A percentile compares a stretch with the other conserved stretches of the same genome.
phyloP scores from a whole-genome alignment of 2,329 filamentous ascomycete genomes.

The Clonostachys chloroleuca region DNA sequence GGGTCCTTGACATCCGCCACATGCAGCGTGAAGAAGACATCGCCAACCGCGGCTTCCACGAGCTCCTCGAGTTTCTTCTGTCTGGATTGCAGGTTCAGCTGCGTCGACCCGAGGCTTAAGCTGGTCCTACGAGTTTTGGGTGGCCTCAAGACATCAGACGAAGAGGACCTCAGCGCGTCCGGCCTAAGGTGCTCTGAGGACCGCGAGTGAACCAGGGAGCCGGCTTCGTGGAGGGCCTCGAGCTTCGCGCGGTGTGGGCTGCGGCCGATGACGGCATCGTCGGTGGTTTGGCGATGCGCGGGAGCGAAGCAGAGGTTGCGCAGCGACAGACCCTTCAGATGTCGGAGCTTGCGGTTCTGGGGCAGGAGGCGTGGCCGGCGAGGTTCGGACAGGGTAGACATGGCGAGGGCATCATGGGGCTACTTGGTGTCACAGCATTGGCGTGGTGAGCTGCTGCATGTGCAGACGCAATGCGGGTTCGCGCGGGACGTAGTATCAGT shows the following conservation, averaged over 20 bases:
- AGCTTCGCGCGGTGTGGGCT: constrained; percentile 66
- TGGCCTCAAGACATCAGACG: constrained; percentile 3
- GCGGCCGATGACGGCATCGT: constrained; percentile 49
- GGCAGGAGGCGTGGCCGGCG: constrained; percentile 49
- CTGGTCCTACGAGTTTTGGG: constrained; percentile 33
- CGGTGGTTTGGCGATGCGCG: constrained; percentile 63
- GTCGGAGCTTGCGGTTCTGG: constrained; percentile 83
- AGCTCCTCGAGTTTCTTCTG: constrained; percentile 76
- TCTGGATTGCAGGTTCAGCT: constrained; percentile 41
- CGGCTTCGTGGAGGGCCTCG: constrained; percentile 38
- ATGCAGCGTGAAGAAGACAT: constrained; percentile 86
- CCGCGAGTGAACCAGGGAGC: constrained; percentile 48
- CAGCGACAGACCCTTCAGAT: constrained; percentile 81
- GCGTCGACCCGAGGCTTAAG: constrained; percentile 33
- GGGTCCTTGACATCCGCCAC: constrained; percentile 62
- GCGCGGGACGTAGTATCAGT: too few relatives aligned
- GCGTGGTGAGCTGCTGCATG: not conserved
- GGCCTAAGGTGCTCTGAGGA: constrained; percentile 48
- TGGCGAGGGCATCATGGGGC: constrained; percentile 7
- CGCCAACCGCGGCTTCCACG: constrained; percentile 68
- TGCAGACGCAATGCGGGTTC: too few relatives aligned
- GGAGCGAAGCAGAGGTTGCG: constrained; percentile 74
- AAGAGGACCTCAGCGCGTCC: constrained; percentile 10
- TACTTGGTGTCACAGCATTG: not conserved
- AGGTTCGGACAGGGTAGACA: constrained; percentile 28